These are phyloP conservation scores for Gymnopus androsaceus DNA, from an alignment of 1,284 basidiomycete species.

Conservation along the genomic window DNA sequence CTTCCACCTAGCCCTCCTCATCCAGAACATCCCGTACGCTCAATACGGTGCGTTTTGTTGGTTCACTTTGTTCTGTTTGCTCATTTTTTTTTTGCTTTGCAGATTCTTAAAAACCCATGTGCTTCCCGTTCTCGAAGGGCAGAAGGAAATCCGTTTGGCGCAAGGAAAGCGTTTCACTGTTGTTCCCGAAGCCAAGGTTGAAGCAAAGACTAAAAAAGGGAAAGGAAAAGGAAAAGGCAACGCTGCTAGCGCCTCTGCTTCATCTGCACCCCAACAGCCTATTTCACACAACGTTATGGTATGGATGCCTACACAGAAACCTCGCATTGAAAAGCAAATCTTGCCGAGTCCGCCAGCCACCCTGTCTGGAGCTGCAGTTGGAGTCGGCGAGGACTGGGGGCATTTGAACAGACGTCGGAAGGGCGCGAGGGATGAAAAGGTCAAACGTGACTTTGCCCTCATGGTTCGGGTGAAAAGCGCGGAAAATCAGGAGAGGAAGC, in stretches of 20 bases:
- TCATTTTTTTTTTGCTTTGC: neutral
- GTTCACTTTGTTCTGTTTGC: neutral
- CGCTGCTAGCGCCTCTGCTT: constrained; percentile 18
- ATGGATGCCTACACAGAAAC: constrained; percentile 11
- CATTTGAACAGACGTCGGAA: constrained; percentile 10
- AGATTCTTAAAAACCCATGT: constrained; percentile 63
- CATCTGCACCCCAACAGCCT: neutral
- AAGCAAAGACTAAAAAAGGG: constrained; percentile 17
- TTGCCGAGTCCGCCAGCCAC: neutral
- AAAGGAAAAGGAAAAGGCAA: constrained; percentile 30
- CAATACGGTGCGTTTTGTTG: constrained; percentile 43
- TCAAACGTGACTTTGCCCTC: neutral
- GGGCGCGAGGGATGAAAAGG: constrained; percentile 2
- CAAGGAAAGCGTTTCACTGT: constrained; percentile 34
- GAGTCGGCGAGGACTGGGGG: constrained; percentile 6
- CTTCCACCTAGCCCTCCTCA: constrained; percentile 34
- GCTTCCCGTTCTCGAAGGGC: constrained; percentile 47
- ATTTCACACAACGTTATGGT: constrained; percentile 9
- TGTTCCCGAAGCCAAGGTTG: constrained; percentile 30
- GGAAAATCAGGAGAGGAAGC: constrained; percentile 3
- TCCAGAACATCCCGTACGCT: constrained; percentile 50
- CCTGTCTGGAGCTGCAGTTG: neutral
- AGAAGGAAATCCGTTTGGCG: constrained; percentile 45
- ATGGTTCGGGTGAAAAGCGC: neutral
- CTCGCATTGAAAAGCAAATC: neutral